Evolutionary conservation across 129 eudicot species (phyloP), one percentile per base, ranked within the genome.

Genomic region (Flaveria brownii): DNA sequence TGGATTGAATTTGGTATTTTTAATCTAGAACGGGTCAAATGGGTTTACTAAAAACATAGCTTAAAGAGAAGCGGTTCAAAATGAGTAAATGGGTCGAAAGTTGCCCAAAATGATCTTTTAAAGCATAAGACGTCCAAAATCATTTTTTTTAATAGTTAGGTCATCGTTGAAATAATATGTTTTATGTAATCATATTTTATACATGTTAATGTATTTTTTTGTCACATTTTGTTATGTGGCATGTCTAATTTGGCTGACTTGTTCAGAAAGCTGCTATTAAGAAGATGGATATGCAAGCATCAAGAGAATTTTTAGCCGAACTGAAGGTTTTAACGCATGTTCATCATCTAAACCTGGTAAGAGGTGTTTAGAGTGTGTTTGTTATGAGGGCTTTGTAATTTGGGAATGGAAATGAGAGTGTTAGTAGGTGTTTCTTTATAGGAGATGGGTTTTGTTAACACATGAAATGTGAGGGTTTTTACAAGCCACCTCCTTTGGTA

Each of bases 281-380:
- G 87, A 90, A 93, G 88, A 90, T 93, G 98, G 97, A 84, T 80
- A 93, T 93, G 97, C 93, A 93, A 84, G 98, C 98, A 33, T 79
- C 96, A 18, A 88, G 79, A 82, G 96, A 88, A 67, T 93, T 93
- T 81, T 87, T 90, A 74, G 93, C 98, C 36, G 98, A 93, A 79
- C 60, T 93, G 76, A 87, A 88, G 71, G 98, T 93, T 71, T 83
- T 93, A 75, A 93, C 98, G 4, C 90, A 83, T 82, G 98, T 93
- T 84, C 98, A 93, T 86, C 98, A 93, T 86, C 88, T 91, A 46
- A 93, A 93, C 84, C 90, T 93, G 97, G 98, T 93, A 91, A 66
- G 77, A 56, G 20, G 8, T 74, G 43, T 55, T 46, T 28, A 17
- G 28, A 11, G 46, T 30, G 46, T 30, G 69, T 30, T 63, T 63